Evolutionary conservation across 108 stramenopile genomes (phyloP).

Genomic region (Skeletonema grethae): DNA sequence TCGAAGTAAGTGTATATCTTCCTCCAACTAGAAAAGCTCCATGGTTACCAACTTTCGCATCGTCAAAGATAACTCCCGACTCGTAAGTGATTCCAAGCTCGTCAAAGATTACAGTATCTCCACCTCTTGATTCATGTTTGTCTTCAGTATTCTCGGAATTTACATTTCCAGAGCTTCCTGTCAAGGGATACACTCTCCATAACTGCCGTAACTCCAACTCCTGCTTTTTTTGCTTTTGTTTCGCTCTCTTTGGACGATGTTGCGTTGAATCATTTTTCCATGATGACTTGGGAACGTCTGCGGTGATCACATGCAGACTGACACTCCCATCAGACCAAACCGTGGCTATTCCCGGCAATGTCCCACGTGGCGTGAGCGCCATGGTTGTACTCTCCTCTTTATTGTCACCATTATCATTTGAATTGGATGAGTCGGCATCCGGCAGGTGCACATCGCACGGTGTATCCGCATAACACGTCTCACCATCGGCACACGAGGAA

Average conservation of each 20-base stretch:
- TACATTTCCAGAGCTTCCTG: neutral
- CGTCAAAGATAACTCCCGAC: conserved; percentile 33
- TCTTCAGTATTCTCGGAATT: neutral
- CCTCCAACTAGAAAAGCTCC: conserved; percentile 49
- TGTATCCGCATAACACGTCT: conserved; percentile 85
- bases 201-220: conserved; percentile 43
- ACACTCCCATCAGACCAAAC: conserved; percentile 83
- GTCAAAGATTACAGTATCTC: conserved; percentile 26
- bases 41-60: conserved; percentile 16
- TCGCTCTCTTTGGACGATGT: conserved; percentile 39
- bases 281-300: conserved; percentile 24
- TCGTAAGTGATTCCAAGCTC: conserved; percentile 48
- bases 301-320: conserved; percentile 64
- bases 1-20: conserved; percentile 28
- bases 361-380: conserved; percentile 65
- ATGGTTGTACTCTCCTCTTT: conserved; percentile 25
- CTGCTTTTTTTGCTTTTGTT: conserved; percentile 36
- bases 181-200: conserved; percentile 50
- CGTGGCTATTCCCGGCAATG: conserved; percentile 67
- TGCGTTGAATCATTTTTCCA: conserved; percentile 8
- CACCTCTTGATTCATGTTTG: neutral
- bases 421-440: neutral
- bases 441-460: conserved; percentile 63
- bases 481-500: conserved; percentile 68
- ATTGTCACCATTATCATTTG: conserved; percentile 24